A percentile compares a stretch with the other conserved stretches of the same genome.
These are phyloP conservation scores for Fusarium multiceps DNA, from an alignment of 2,329 filamentous ascomycete genomes.

Conservation along the genomic window DNA sequence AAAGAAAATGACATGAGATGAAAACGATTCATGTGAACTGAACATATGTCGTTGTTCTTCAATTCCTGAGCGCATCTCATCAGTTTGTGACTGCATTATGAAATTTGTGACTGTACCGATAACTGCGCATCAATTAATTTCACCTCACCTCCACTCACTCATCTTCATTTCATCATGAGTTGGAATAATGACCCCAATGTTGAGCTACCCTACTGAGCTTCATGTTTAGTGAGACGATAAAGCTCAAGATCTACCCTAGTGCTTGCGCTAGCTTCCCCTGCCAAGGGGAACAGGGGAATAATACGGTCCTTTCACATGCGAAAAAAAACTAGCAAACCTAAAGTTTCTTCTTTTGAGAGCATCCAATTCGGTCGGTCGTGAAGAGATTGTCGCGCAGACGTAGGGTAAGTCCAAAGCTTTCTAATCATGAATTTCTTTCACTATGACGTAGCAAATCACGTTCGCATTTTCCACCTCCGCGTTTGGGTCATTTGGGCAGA, in stretches of 20 bases:
- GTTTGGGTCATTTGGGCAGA: slow-evolving; percentile 21
- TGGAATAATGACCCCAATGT: not conserved
- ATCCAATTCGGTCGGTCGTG: not conserved
- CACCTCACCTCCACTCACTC: not conserved
- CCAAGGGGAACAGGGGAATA: not conserved
- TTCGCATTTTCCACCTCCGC: slow-evolving; percentile 1
- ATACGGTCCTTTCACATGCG: not conserved
- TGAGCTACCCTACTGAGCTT: not conserved
- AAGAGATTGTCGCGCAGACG: not conserved
- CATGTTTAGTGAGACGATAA: not conserved
- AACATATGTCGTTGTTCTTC: not conserved
- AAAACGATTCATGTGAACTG: no score
- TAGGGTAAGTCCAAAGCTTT: slow-evolving; percentile 7
- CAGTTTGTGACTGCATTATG: not conserved
- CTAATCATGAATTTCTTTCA: not conserved
- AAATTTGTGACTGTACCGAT: not conserved
- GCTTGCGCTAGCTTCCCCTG: not conserved
- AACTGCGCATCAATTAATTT: not conserved
- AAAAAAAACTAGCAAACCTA: not conserved
- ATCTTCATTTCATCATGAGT: not conserved
- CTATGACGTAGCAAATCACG: slow-evolving; percentile 15
- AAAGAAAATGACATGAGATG: no score
- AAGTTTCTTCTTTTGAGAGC: not conserved
- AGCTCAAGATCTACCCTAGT: not conserved
- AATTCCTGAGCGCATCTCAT: not conserved